phyloP scores from a whole-genome alignment of 768 basidiomycete species.

The Tulasnella calospora region DNA sequence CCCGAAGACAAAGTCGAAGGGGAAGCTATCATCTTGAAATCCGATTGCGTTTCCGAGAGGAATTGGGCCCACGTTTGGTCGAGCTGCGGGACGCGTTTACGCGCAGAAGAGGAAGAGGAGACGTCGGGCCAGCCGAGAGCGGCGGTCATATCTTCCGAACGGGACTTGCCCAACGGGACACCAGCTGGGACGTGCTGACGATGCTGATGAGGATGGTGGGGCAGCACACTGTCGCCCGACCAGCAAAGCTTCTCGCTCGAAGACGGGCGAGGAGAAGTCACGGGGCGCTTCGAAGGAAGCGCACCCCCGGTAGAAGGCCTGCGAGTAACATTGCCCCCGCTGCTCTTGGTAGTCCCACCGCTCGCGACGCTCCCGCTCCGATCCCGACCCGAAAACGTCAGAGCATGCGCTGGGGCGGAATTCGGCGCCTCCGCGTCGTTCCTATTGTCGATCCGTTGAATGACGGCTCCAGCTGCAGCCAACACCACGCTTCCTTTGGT shows the following conservation, averaged over 20 bases:
- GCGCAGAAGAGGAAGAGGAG: background rate
- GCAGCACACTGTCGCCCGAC: no score
- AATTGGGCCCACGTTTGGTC: constrained; percentile 25
- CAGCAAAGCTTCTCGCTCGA: background rate
- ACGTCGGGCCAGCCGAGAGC: background rate
- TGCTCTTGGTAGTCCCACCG: background rate
- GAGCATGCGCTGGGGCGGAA: constrained; percentile 2
- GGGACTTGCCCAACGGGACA: no score
- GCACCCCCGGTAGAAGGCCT: background rate
- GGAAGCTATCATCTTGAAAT: constrained; percentile 5
- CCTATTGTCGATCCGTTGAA: background rate
- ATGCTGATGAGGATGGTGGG: no score
- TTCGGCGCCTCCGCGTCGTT: background rate
- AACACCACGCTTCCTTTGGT: background rate
- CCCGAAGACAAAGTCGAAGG: background rate
- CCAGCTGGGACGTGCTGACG: no score
- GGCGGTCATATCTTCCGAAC: no score
- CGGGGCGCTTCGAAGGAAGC: background rate
- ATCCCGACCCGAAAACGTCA: background rate
- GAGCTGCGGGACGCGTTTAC: constrained; percentile 19
- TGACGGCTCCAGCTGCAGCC: background rate
- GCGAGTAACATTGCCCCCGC: background rate
- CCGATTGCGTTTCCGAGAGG: constrained; percentile 24
- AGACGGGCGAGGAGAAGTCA: background rate
- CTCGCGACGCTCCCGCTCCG: constrained; percentile 7